Evolutionary conservation across 371 early-diverging fungal genomes (phyloP), one percentile per base, ranked within the genome.

Genomic region (Rhizopus stolonifer): DNA sequence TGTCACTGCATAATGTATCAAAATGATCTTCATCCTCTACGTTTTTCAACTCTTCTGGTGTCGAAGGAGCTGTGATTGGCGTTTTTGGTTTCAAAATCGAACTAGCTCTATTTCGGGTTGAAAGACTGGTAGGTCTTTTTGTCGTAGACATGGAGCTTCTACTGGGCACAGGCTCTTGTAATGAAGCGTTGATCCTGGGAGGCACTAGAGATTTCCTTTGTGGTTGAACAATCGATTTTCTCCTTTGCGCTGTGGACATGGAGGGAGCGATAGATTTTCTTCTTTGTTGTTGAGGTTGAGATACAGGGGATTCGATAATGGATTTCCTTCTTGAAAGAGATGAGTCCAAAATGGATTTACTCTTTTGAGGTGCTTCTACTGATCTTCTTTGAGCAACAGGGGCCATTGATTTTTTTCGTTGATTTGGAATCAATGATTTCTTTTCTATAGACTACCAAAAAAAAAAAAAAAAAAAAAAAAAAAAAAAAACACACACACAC

Each of bases 241-340:
- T 14, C 47, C 39, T 11, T 34, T 49, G 71, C 23, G 11, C 29
- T 0, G n/a, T 5, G 4, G 36, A 15, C n/a, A 14, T 15, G 4
- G 14, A 14, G 13, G 9, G 36, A 4, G 26, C 46, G 5, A 54
- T 19, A 1, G 54, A 46, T 38, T 54, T 54, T 18, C 39, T 13
- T 38, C 46, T 15, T 18, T 32, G 21, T 14, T 11, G 14, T 25
- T 31, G 25, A 32, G 15, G 22, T 51, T 15, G 29, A 31, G 18
- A 11, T 22, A 47, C n/a, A 26, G 55, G 39, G 10, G 56, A 33
- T 33, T 45, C 40, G n/a, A 55, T 42, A 39, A 34, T 51, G 2
- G 61, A 61, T 50, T 55, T 61, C 40, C 52, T 44, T 45, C 54
- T 54, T 11, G 44, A n/a, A n/a, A n/a, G n/a, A n/a, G n/a, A n/a